Conservation (phyloP, 805 yeast genomes). For the Cyberlindnera saturnus region DNA sequence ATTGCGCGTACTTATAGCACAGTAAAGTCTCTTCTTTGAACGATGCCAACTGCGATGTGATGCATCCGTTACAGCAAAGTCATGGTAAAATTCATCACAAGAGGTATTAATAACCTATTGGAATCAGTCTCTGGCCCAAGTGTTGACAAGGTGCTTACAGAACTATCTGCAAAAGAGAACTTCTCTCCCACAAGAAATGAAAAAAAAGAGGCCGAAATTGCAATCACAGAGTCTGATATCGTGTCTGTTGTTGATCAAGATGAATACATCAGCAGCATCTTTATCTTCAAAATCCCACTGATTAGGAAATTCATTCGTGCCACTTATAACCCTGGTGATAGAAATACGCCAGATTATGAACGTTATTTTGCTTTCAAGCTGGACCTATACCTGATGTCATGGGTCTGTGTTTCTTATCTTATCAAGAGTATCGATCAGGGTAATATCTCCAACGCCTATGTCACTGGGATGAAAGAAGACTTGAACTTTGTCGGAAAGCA, state of each 20-base stretch:
- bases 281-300: not conserved
- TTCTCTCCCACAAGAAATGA: too few species aligned
- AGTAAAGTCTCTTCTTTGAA: too few species aligned
- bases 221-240: too few species aligned
- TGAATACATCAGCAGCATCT: constrained; percentile 1
- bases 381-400: constrained; percentile 2
- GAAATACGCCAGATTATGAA: not conserved
- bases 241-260: not conserved
- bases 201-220: too few species aligned
- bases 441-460: constrained; percentile 50
- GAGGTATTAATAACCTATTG: too few species aligned
- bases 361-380: constrained; percentile 5
- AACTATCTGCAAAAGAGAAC: too few species aligned
- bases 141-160: too few species aligned
- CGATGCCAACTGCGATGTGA: too few species aligned
- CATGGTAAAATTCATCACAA: too few species aligned
- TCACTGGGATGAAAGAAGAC: constrained; percentile 44
- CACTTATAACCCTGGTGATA: constrained; percentile 3
- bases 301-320: constrained; percentile 1
- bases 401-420: constrained; percentile 1
- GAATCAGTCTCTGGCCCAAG: too few species aligned
- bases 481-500: constrained; percentile 49
- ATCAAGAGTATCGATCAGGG: constrained; percentile 32
- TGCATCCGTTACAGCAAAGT: too few species aligned
- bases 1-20: too few species aligned